Evolutionary conservation across 208 protist species (phyloP).

Genomic region (Acanthamoeba sp.): DNA sequence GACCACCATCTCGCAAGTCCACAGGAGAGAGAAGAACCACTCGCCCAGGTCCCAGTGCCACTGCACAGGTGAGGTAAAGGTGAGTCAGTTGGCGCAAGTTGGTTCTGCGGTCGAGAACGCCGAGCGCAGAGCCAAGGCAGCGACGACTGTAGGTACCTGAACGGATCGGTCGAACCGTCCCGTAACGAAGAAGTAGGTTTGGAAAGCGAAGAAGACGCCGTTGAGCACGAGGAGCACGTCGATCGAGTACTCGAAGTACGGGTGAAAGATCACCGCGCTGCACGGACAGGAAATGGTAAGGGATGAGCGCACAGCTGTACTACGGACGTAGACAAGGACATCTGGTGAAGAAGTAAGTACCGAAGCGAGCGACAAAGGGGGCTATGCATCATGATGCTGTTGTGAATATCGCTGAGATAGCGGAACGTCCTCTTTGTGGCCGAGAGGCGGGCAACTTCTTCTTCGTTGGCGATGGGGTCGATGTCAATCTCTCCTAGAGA

Average conservation of each 20-base stretch:
- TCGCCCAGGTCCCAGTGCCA: constrained; percentile 15
- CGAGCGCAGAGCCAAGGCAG: too few species aligned
- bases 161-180: background rate
- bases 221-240: constrained; percentile 40
- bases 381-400: constrained; percentile 27
- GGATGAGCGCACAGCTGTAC: background rate
- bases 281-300: background rate
- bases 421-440: background rate
- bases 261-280: constrained; percentile 23
- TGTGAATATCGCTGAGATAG: constrained; percentile 1
- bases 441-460: background rate
- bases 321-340: background rate
- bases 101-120: too few species aligned
- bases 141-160: constrained; percentile 40
- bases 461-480: background rate
- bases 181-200: constrained; percentile 54
- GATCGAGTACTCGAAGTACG: constrained; percentile 56
- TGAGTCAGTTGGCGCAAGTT: too few species aligned
- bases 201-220: constrained; percentile 47
- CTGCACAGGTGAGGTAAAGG: background rate
- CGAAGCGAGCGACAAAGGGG: constrained; percentile 2
- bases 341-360: too few species aligned
- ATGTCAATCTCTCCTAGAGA: constrained; percentile 7
- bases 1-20: background rate
- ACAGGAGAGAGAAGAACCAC: constrained; percentile 50